phyloP scores from a whole-genome alignment of 306 rosid species.

The Begonia masoniana region DNA sequence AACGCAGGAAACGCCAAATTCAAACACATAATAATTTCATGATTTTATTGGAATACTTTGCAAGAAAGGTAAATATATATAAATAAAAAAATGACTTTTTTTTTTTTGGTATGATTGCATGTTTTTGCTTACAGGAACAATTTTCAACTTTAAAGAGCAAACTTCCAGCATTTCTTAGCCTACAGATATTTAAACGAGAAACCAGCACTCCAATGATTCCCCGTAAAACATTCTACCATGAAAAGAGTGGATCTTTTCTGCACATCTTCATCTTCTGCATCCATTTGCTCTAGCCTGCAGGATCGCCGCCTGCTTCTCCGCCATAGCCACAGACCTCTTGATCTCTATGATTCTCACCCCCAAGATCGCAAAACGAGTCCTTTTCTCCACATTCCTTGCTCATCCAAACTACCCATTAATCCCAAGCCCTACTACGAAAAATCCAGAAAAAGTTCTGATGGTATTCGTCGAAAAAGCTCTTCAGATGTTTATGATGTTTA shows the following conservation, averaged over 20 bases:
- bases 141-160: neutral
- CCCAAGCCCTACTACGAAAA: constrained; percentile 33
- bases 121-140: constrained; percentile 18
- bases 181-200: constrained; percentile 3
- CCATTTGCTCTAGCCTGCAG: constrained; percentile 24
- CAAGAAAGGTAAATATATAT: neutral
- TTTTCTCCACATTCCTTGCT: constrained; percentile 32
- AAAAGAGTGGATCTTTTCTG: constrained; percentile 42
- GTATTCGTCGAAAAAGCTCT: constrained; percentile 7
- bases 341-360: neutral
- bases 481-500: constrained; percentile 4
- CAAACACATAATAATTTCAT: too few relatives aligned
- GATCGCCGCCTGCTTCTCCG: constrained; percentile 19
- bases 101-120: constrained; percentile 15
- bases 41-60: neutral
- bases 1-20: too few relatives aligned
- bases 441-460: constrained; percentile 16
- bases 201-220: too few relatives aligned
- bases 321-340: constrained; percentile 8
- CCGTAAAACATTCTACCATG: constrained; percentile 14
- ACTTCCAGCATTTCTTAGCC: neutral
- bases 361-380: neutral
- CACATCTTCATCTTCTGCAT: constrained; percentile 46
- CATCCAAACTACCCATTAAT: constrained; percentile 30
- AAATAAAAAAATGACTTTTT: constrained; percentile 5